Conservation (phyloP, 306 rosid species). For the Neltuma alba region DNA sequence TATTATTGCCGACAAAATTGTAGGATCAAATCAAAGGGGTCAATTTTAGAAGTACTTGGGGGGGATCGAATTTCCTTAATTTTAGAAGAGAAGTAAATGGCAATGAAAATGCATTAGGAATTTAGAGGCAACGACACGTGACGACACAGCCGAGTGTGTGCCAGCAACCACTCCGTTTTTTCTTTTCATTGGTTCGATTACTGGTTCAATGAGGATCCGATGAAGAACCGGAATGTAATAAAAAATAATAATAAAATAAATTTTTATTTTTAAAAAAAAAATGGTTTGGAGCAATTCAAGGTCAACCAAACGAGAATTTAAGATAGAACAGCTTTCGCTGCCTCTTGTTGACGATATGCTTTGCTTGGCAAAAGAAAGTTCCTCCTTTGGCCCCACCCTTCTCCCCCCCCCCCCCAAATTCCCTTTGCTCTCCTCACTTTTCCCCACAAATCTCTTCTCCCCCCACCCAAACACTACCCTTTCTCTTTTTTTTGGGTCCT, state of each 20-base stretch:
- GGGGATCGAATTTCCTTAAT: background rate
- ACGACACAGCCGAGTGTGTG: background rate
- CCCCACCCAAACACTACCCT: background rate
- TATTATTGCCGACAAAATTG: no score
- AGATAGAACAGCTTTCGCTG: conserved; percentile 33
- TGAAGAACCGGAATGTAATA: background rate
- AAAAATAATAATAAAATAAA: background rate
- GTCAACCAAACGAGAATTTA: conserved; percentile 8
- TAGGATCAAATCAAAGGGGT: background rate
- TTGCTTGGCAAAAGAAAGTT: conserved; percentile 27
- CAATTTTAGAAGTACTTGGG: background rate
- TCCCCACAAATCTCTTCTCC: background rate
- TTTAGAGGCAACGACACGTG: background rate
- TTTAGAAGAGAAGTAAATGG: background rate
- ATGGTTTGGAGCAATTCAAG: background rate
- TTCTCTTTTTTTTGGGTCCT: background rate
- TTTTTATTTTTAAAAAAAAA: no score
- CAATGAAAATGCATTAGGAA: background rate
- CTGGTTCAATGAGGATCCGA: background rate
- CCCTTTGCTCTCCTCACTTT: background rate
- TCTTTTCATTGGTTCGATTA: background rate
- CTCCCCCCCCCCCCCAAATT: background rate
- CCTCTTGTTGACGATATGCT: conserved; percentile 51
- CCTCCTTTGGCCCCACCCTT: conserved; percentile 32
- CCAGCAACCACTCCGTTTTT: background rate